A percentile compares a stretch with the other conserved stretches of the same genome.
Evolutionary conservation across 2,329 filamentous ascomycete genomes (phyloP).

Genomic region (Erysiphe neolycopersici): DNA sequence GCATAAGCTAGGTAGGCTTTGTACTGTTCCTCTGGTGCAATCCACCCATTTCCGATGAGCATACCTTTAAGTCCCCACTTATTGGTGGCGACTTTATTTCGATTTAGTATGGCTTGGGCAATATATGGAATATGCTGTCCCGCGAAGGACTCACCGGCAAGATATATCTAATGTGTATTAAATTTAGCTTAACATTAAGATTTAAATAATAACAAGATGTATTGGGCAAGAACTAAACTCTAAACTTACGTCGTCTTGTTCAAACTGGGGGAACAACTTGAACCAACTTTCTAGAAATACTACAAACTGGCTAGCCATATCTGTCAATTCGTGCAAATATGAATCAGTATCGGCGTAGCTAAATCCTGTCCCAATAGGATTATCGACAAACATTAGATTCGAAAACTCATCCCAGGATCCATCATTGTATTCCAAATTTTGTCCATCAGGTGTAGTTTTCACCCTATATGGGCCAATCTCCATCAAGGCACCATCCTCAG

Average conservation of each 20-base stretch:
- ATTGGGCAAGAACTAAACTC: conserved; percentile 13
- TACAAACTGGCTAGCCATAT: conserved; percentile 78
- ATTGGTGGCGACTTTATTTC: conserved; percentile 38
- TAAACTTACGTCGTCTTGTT: conserved; percentile 56
- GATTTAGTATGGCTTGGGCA: conserved; percentile 65
- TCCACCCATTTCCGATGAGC: conserved; percentile 94
- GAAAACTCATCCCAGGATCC: conserved; percentile 98
- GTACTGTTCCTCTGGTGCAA: conserved; percentile 75
- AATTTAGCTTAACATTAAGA: conserved; percentile 1
- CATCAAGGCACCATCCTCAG: conserved; percentile 52
- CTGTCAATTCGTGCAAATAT: conserved; percentile 58
- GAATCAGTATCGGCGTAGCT: conserved; percentile 84
- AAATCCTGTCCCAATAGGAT: conserved; percentile 87
- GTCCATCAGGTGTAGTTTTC: conserved; percentile 31
- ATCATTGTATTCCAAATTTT: conserved; percentile 48
- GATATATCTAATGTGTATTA: conserved; percentile 40
- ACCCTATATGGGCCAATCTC: conserved; percentile 86
- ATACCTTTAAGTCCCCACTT: conserved; percentile 63
- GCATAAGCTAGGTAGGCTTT: conserved; percentile 60
- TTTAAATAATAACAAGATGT: neutral
- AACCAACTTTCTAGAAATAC: conserved; percentile 84
- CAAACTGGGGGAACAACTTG: conserved; percentile 68
- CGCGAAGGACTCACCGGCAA: conserved; percentile 89
- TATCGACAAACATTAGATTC: conserved; percentile 88
- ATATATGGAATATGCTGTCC: conserved; percentile 96